phyloP scores from a whole-genome alignment of 2,329 filamentous ascomycete species.

The Huntiella savannae region DNA sequence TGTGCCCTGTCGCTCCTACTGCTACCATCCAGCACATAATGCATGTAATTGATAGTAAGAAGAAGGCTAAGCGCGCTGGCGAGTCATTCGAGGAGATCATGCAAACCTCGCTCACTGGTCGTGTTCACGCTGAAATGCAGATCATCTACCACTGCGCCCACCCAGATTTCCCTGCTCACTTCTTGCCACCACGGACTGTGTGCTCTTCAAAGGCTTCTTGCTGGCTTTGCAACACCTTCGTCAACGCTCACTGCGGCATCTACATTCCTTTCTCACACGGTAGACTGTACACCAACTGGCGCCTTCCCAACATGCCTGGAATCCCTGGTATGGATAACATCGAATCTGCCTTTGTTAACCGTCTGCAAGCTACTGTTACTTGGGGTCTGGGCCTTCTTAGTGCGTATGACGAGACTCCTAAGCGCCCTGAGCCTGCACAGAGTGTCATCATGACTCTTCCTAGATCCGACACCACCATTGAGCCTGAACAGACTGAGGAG shows the following conservation, averaged over 20 bases:
- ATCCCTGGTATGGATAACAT: constrained; percentile 8
- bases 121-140: constrained; percentile 32
- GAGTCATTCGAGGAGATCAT: constrained; percentile 10
- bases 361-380: constrained; percentile 7
- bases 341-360: constrained; percentile 9
- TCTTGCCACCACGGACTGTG: constrained; percentile 22
- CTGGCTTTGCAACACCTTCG: constrained; percentile 30
- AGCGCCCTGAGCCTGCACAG: constrained; percentile 9
- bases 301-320: constrained; percentile 18
- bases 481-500: constrained; percentile 1
- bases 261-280: constrained; percentile 25
- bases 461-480: constrained; percentile 4
- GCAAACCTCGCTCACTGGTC: constrained; percentile 15
- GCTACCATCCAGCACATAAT: constrained; percentile 8
- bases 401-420: constrained; percentile 6
- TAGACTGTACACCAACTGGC: constrained; percentile 26
- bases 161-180: constrained; percentile 11
- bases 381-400: constrained; percentile 9
- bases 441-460: constrained; percentile 8
- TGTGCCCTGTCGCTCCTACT: constrained; percentile 7
- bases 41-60: constrained; percentile 5
- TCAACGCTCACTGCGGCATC: constrained; percentile 23
- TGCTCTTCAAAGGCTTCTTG: constrained; percentile 31
- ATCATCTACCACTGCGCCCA: constrained; percentile 25
- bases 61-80: constrained; percentile 7